Conservation (phyloP, 495 filamentous ascomycete species). For the Apiosordaria backusii region DNA sequence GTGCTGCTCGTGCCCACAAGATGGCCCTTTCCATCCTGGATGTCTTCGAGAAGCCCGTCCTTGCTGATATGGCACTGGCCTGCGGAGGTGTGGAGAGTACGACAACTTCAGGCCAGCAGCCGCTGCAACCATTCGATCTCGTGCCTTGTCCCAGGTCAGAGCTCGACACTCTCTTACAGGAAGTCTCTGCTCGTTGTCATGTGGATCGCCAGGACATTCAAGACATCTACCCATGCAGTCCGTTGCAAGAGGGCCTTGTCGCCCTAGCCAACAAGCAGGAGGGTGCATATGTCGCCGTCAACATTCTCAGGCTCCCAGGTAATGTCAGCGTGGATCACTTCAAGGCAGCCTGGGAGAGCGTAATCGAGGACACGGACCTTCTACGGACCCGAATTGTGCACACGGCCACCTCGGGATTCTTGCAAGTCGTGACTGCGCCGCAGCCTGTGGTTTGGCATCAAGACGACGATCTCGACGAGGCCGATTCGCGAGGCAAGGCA, state of each 20-base stretch:
- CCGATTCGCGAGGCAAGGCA: conserved; percentile 15
- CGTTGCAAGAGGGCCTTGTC: conserved; percentile 52
- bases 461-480: conserved; percentile 18
- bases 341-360: conserved; percentile 47
- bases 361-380: conserved; percentile 56
- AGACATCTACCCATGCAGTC: conserved; percentile 60
- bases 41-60: conserved; percentile 36
- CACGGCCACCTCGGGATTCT: conserved; percentile 7
- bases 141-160: conserved; percentile 30
- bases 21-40: conserved; percentile 35
- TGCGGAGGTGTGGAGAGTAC: neutral
- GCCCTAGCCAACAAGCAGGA: conserved; percentile 40
- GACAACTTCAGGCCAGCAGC: neutral
- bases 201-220: conserved; percentile 43
- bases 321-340: conserved; percentile 42
- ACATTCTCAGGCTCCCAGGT: conserved; percentile 42
- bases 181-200: conserved; percentile 44
- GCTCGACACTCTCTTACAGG: conserved; percentile 35
- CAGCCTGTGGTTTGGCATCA: conserved; percentile 19
- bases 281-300: conserved; percentile 40
- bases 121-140: conserved; percentile 46
- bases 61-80: conserved; percentile 27
- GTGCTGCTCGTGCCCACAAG: conserved; percentile 31
- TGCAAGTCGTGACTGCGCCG: conserved; percentile 24
- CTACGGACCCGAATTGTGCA: conserved; percentile 64